Evolutionary conservation across 2,329 filamentous ascomycete genomes (phyloP), one percentile per base, ranked within the genome.

Genomic region (Cladobotryum mycophilum): DNA sequence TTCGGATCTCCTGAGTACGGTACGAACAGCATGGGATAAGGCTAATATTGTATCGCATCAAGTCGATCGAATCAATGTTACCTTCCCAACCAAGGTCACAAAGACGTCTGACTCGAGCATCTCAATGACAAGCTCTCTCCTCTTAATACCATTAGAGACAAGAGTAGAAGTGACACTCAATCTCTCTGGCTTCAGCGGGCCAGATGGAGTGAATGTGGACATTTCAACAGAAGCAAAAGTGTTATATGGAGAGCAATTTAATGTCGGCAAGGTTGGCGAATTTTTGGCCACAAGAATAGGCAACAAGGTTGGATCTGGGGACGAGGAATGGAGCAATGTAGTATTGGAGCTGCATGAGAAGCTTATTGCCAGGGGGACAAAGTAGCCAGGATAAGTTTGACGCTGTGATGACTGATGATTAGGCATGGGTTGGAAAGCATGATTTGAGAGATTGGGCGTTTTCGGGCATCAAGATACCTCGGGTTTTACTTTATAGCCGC

Each of bases 161-260:
- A 87, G 88, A 59, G 78, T 92, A 2, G 78, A 84, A 56, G 73
- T 86, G 1, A 68, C 65, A 0, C 73, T 92, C 51, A 74, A 75
- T 14, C 65, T 92, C 20, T 70, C 67, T 1, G 70, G 76, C 2
- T 66, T 67, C 9, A 71, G 67, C 45, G 69, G 68, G 1, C 68
- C 69, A 1, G 70, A 73, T n/a, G 74, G 76, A 3, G 68, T 85
- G 11, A 74, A 79, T 1, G 73, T 88, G 35, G 65, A 67, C 13
- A 69, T 86, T 20, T 69, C 68, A 5, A 73, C 77, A 1, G 71
- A 70, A 18, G 86, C 82, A 0, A 75, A 73, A 47, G 81, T 91
- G 1, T 72, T 89, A 2, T 93, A 93, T 63, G 88, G 88, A 0
- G 87, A 92, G 68, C 76, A 79, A 53, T 90, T 91, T 65, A 88